These are phyloP conservation scores for Fusarium beomiforme DNA, from an alignment of 2,329 filamentous ascomycete species.

Conservation along the genomic window DNA sequence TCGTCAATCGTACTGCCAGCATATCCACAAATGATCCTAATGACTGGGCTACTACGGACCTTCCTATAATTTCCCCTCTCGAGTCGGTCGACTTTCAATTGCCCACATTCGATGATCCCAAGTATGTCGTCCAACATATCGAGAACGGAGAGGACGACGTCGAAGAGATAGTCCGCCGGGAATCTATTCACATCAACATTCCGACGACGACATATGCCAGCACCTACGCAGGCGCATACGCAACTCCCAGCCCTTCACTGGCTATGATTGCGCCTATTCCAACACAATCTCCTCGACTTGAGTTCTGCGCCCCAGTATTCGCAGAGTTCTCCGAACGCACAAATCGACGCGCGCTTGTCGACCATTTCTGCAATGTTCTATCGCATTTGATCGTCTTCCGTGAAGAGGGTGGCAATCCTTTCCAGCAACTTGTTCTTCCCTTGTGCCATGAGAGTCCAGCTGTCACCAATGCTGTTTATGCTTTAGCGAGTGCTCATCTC, in stretches of 20 bases:
- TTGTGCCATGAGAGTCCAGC: slow-evolving; percentile 64
- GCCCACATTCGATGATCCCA: slow-evolving; percentile 37
- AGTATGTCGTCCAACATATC: slow-evolving; percentile 12
- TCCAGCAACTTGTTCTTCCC: slow-evolving; percentile 70
- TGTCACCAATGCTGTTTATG: slow-evolving; percentile 85
- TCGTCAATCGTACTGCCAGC: slow-evolving; percentile 20
- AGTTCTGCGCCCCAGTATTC: slow-evolving; percentile 64
- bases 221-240: slow-evolving; percentile 27
- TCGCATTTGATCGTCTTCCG: slow-evolving; percentile 73
- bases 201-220: slow-evolving; percentile 29
- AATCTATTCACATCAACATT: slow-evolving; percentile 28
- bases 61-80: slow-evolving; percentile 46
- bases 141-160: slow-evolving; percentile 42
- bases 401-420: slow-evolving; percentile 70
- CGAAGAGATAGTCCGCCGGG: slow-evolving; percentile 43
- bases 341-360: slow-evolving; percentile 65
- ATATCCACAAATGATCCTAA: slow-evolving; percentile 21
- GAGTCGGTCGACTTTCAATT: slow-evolving; percentile 48
- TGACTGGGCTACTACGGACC: slow-evolving; percentile 35
- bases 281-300: slow-evolving; percentile 52
- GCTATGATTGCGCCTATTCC: slow-evolving; percentile 41
- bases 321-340: slow-evolving; percentile 65
- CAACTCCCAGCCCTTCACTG: slow-evolving; percentile 36
- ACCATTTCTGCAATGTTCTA: slow-evolving; percentile 71
- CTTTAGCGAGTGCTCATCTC: slow-evolving; percentile 84